Evolutionary conservation across 2,329 filamentous ascomycete genomes (phyloP).

Genomic region (Talaromyces verruculosus): DNA sequence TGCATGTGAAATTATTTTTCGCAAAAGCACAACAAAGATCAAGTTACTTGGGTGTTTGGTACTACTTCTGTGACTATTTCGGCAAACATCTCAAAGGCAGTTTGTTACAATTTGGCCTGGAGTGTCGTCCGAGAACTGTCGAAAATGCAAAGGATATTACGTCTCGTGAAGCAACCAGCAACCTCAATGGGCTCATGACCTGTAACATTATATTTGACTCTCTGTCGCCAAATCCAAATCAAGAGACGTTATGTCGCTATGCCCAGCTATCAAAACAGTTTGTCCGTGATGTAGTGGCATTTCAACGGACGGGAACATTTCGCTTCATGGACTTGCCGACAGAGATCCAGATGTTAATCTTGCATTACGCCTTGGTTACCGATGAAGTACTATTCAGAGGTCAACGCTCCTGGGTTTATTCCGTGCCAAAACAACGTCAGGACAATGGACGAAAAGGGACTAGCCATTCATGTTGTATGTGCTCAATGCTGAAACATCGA

Average conservation of each 20-base stretch:
- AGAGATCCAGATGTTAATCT: conserved; percentile 31
- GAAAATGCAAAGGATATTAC: conserved; percentile 24
- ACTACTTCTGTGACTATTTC: conserved; percentile 25
- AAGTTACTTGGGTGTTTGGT: not conserved
- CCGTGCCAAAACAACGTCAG: not conserved
- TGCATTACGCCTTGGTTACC: conserved; percentile 25
- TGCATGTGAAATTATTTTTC: conserved; percentile 11
- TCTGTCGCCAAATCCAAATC: not conserved
- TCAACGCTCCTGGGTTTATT: conserved; percentile 4
- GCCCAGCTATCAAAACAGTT: not conserved
- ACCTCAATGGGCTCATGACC: conserved; percentile 6
- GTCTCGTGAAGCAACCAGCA: conserved; percentile 1
- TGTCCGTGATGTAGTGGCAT: not conserved
- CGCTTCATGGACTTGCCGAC: conserved; percentile 29
- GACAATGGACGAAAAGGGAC: not conserved
- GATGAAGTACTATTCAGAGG: conserved; percentile 23
- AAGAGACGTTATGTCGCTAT: not conserved
- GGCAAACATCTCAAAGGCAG: conserved; percentile 21
- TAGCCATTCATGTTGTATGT: not conserved
- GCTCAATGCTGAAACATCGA: not conserved
- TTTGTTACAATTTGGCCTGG: conserved; percentile 27
- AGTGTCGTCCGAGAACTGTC: conserved; percentile 26
- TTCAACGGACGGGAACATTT: conserved; percentile 19
- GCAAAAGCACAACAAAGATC: not conserved
- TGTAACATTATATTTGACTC: not conserved